Evolutionary conservation across 1,139 yeast genomes (phyloP).

Genomic region (Hyphopichia pseudoburtonii): DNA sequence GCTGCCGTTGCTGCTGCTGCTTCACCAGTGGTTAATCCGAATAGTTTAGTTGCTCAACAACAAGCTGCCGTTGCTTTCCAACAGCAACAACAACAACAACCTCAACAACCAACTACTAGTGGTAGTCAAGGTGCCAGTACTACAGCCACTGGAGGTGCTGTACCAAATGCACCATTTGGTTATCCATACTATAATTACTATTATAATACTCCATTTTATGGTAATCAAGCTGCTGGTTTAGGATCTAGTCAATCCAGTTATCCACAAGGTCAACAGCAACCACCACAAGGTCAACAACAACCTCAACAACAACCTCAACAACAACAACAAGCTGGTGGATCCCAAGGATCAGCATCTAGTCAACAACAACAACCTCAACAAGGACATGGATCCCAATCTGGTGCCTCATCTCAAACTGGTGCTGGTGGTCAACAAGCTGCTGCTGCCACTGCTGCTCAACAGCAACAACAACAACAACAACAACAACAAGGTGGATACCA

Average conservation of each 20-base stretch:
- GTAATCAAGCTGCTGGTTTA: slow-evolving; percentile 28
- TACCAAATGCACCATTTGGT: slow-evolving; percentile 39
- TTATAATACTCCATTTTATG: slow-evolving; percentile 45
- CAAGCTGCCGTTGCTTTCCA: slow-evolving; percentile 7
- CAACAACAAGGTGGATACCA: no score
- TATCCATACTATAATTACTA: slow-evolving; percentile 49
- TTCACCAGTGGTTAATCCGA: slow-evolving; percentile 30
- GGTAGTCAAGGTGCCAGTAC: slow-evolving; percentile 8
- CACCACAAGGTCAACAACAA: slow-evolving; percentile 12
- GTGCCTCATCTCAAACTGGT: background rate
- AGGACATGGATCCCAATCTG: background rate
- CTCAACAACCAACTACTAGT: slow-evolving; percentile 7
- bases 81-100: slow-evolving; percentile 3
- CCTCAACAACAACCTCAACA: slow-evolving; percentile 8
- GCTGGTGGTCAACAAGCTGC: slow-evolving; percentile 5
- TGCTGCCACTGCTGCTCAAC: slow-evolving; percentile 14
- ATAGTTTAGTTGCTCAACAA: slow-evolving; percentile 16
- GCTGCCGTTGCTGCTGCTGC: slow-evolving; percentile 11
- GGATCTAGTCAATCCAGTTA: slow-evolving; percentile 24
- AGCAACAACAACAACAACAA: no score
- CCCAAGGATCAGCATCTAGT: no score
- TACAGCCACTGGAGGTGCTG: no score
- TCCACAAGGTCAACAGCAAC: slow-evolving; percentile 9
- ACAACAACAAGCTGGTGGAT: slow-evolving; percentile 9
- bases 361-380: slow-evolving; percentile 7